Conservation (phyloP, 139 green algal species). For the Chlorella ohadii region DNA sequence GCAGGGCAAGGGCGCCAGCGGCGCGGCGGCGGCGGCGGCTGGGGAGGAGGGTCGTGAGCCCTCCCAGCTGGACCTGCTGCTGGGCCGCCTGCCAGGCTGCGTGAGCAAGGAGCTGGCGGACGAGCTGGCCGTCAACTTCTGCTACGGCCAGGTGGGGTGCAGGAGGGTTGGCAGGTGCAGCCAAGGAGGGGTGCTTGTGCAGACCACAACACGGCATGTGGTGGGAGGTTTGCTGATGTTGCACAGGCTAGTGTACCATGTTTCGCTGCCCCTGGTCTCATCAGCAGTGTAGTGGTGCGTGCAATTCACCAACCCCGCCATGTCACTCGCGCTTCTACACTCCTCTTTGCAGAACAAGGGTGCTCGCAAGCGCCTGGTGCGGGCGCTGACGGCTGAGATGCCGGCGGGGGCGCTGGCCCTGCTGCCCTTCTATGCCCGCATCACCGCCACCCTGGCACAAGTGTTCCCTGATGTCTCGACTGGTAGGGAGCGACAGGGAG, state of each 20-base stretch:
- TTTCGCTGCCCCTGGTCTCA: too few species aligned
- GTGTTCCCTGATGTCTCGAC: conserved; percentile 84
- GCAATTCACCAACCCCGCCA: neutral
- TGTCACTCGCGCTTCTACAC: neutral
- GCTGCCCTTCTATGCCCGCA: conserved; percentile 84
- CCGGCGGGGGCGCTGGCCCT: conserved; percentile 77
- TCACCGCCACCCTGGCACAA: conserved; percentile 80
- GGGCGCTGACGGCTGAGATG: conserved; percentile 70
- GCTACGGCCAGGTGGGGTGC: conserved; percentile 61
- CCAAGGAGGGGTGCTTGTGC: too few species aligned
- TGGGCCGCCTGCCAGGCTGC: conserved; percentile 74
- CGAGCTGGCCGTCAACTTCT: conserved; percentile 88
- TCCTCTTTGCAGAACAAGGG: conserved; percentile 72
- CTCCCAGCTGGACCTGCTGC: conserved; percentile 70
- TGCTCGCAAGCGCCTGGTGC: conserved; percentile 61
- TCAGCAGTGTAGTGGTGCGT: too few species aligned
- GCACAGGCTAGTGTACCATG: too few species aligned
- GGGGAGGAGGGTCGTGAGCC: conserved; percentile 12
- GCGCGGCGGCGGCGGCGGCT: neutral
- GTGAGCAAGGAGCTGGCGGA: conserved; percentile 85
- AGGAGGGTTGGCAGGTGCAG: neutral
- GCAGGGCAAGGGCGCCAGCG: conserved; percentile 13
- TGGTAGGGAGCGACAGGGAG: conserved; percentile 41
- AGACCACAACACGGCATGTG: too few species aligned
- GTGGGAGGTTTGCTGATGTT: too few species aligned